phyloP scores from a whole-genome alignment of 768 basidiomycete genomes.

The Boletus vermiculosoides region DNA sequence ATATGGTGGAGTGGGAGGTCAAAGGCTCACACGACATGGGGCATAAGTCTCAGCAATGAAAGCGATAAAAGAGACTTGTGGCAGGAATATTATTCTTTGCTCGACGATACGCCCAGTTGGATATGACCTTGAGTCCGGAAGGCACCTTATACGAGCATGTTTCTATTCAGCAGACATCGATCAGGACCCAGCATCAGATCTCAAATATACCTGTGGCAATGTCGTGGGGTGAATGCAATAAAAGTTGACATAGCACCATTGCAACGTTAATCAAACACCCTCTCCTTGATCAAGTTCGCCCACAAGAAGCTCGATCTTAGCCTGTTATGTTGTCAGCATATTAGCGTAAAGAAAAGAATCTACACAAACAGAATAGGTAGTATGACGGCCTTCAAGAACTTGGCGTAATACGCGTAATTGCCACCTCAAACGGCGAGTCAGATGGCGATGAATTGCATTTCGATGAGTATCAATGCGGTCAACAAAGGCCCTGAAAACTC shows the following conservation, averaged over 20 bases:
- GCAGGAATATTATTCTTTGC: conserved; percentile 47
- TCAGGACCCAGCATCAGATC: background rate
- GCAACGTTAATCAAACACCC: conserved; percentile 38
- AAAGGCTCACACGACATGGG: conserved; percentile 2
- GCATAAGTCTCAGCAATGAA: background rate
- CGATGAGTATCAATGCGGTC: conserved; percentile 42
- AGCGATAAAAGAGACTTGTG: background rate
- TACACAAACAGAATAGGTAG: conserved; percentile 60
- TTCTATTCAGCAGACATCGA: background rate
- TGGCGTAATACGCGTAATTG: conserved; percentile 64
- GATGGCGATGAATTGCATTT: conserved; percentile 44
- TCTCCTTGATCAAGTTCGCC: conserved; percentile 65
- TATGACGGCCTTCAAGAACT: conserved; percentile 63
- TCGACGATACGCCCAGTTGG: conserved; percentile 76
- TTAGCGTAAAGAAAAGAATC: background rate
- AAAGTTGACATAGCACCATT: background rate
- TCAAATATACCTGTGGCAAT: background rate
- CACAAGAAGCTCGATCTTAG: conserved; percentile 61
- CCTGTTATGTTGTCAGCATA: conserved; percentile 34
- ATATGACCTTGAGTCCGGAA: conserved; percentile 55
- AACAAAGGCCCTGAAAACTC: conserved; percentile 70
- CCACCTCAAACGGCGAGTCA: conserved; percentile 62
- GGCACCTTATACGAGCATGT: conserved; percentile 79
- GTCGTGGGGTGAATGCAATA: background rate
- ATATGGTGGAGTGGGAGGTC: background rate